phyloP scores from a whole-genome alignment of 83 land plant species.

The Picea engelmannii region DNA sequence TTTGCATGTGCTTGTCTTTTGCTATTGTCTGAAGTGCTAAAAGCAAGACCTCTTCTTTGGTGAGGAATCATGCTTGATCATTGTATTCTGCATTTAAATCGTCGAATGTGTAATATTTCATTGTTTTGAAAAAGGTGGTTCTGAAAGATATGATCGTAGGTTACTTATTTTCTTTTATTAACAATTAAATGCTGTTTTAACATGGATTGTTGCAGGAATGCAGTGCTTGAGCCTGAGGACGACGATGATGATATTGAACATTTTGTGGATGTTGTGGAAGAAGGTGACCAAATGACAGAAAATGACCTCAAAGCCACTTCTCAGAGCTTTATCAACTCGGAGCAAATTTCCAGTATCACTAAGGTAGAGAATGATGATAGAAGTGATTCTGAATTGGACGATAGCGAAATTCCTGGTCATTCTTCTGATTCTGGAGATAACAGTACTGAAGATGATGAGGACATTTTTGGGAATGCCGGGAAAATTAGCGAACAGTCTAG shows the following conservation, averaged over 20 bases:
- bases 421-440: constrained; percentile 20
- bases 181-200: neutral
- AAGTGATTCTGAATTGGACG: constrained; percentile 10
- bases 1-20: constrained; percentile 95
- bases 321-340: neutral
- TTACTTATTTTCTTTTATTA: neutral
- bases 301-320: neutral
- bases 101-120: neutral
- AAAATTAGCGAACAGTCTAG: neutral
- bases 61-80: constrained; percentile 24
- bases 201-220: constrained; percentile 50
- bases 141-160: neutral
- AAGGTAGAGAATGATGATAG: neutral
- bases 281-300: constrained; percentile 25
- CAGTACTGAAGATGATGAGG: neutral
- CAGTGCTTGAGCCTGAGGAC: constrained; percentile 76
- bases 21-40: constrained; percentile 91
- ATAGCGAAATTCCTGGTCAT: neutral
- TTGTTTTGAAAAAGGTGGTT: neutral
- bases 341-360: neutral
- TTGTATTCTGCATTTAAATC: neutral
- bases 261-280: constrained; percentile 81
- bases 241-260: constrained; percentile 87
- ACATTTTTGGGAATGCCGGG: neutral
- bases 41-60: constrained; percentile 92